Base-by-base conservation (phyloP, 495 filamentous ascomycete genomes). In the Astrocystis sublimbata region DNA sequence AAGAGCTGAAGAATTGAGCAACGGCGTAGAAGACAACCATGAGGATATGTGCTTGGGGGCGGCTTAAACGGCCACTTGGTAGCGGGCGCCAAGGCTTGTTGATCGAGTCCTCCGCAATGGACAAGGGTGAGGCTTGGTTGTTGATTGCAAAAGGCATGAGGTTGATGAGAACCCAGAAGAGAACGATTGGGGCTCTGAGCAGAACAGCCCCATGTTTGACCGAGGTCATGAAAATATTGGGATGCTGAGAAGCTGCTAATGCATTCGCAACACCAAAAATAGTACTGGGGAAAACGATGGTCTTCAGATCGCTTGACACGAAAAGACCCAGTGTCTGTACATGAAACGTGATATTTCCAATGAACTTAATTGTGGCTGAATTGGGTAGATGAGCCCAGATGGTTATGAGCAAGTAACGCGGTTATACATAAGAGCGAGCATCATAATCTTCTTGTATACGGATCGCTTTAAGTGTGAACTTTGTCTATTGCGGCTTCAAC, bases 51-150 rank as follows among this genome's bases (percentile, higher is more conserved):
- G 80, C 72, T 46, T 80, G 65, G 0, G 58, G 52, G 0, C 61
- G 40, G 13, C 69, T 74, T 13, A 83, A 64, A 4, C 73, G 71
- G 6, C 72, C 63, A 3, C 67, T 66, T 0, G 82, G 84, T 0
- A 88, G 65, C 1, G 82, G 76, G 0, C 85, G 73, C 81, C 83
- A 87, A 7, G 80, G 79, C 65, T 87, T 88, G 71, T 88, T 88
- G 66, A 82, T 60, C 0, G 24, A 23, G 58, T 86, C 83, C 65
- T 86, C 84, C 0, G 63, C 50, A 35, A 83, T 67, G 6, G 81
- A 78, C 3, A 66, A 50, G 0, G 74, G 72, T 21, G 63, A 68
- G 5, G 76, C 70, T 62, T 86, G 82, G 65, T 86, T 86, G 62
- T 72, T 68, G 31, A 83, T 60, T 41, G 64, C 62, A 61, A 79